These are phyloP conservation scores for Coniochaeta sp. DNA, from an alignment of 2,329 filamentous ascomycete species.

Conservation along the genomic window DNA sequence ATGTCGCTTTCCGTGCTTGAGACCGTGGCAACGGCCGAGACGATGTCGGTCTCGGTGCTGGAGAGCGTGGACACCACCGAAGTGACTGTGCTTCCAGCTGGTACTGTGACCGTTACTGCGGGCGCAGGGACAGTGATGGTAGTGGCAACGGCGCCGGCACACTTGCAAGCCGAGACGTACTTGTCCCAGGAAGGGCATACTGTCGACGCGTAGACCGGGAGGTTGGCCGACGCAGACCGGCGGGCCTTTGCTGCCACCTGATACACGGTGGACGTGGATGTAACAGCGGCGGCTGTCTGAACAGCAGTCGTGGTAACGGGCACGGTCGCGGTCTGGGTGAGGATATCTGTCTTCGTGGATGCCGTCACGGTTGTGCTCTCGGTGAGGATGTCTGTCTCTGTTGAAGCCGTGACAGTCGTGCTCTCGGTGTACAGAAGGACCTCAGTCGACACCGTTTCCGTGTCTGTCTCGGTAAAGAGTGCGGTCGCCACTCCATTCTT, in stretches of 20 bases:
- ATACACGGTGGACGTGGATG: not conserved
- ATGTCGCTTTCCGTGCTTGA: not conserved
- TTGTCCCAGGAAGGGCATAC: constrained; percentile 5
- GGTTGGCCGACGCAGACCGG: not conserved
- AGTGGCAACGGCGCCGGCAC: constrained; percentile 1
- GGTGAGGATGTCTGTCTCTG: constrained; percentile 4
- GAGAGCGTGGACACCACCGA: constrained; percentile 2
- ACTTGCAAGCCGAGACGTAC: constrained; percentile 7
- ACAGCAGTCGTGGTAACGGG: constrained; percentile 1
- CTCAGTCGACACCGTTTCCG: constrained; percentile 3
- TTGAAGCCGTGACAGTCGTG: constrained; percentile 3
- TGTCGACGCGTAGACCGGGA: constrained; percentile 3
- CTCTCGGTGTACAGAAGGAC: constrained; percentile 4
- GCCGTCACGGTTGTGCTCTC: not conserved
- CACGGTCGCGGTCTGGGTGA: constrained; percentile 3
- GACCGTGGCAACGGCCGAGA: not conserved
- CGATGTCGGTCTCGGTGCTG: not conserved
- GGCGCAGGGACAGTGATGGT: constrained; percentile 1
- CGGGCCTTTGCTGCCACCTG: not conserved
- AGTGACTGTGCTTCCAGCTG: not conserved
- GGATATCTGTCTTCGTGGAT: not conserved
- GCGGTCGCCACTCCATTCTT: constrained; percentile 4
- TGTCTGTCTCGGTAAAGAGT: constrained; percentile 4
- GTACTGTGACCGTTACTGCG: constrained; percentile 3
- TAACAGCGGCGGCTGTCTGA: not conserved